Base-by-base conservation (phyloP, 1,284 basidiomycete genomes). In the Neonothopanus nambi region DNA sequence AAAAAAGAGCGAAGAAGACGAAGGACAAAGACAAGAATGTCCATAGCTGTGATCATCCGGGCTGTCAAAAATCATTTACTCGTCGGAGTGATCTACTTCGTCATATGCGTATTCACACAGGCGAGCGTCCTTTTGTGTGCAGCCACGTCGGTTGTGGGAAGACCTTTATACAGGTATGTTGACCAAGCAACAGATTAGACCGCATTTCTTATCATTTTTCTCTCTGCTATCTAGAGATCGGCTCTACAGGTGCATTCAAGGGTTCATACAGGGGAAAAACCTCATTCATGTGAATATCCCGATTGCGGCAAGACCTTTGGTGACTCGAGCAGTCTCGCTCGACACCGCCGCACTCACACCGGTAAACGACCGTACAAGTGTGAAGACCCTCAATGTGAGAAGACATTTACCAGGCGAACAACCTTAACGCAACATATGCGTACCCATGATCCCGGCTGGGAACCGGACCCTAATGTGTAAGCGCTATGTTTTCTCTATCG, bases 201-300 rank as follows among this genome's bases (percentile, higher is more conserved):
- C 43, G 55, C 61, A 24, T 57, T 41, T 57, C 56, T 52, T n/a
- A n/a, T 58, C 54, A 57, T 58, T 51, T 59, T 54, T 23, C 58
- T 54, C 48, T 48, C 5, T 3, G 9, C 13, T 33, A 33, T 33
- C 47, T 64, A 92, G 90, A 82, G 89, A 51, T 93, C 91, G 5
- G 93, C 93, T 20, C 72, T 95, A 53, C 89, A 90, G 47, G 93
- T 95, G 4, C 92, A 95, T 67, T 78, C 82, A 51, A 85, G 92
- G 36, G 89, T 92, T 8, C 92, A 95, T 65, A 93, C 91, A 5
- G 92, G 93, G 45, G 92, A 95, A 74, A 91, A 91, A 65, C 92
- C 92, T 2, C 91, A 94, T 69, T 82, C 79, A 55, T 95, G 92
- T 71, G 89, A 91, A 70, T 91, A 90, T 65, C 87, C 89, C 11